A percentile compares a stretch with the other conserved stretches of the same genome.
Evolutionary conservation across 306 rosid genomes (phyloP).

Genomic region (Lathyrus sativus): DNA sequence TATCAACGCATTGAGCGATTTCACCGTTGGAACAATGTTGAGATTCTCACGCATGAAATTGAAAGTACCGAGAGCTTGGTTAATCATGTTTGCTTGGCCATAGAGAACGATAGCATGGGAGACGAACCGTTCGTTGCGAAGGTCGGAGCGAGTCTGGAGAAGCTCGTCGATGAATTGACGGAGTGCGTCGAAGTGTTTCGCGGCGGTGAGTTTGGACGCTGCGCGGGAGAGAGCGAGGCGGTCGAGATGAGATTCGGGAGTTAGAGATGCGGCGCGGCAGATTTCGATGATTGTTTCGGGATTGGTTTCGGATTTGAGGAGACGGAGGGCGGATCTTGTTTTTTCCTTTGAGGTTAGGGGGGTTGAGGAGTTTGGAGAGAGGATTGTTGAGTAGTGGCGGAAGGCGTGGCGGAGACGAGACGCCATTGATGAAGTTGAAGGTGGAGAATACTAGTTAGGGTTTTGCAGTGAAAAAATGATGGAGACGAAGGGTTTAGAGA

Average conservation of each 20-base stretch:
- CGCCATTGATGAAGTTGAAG: conserved; percentile 47
- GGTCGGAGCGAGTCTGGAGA: conserved; percentile 64
- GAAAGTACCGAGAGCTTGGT: conserved; percentile 62
- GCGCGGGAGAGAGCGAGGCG: conserved; percentile 72
- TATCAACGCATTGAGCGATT: conserved; percentile 65
- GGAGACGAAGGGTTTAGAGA: not conserved
- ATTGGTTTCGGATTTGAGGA: conserved; percentile 65
- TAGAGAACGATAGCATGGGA: conserved; percentile 70
- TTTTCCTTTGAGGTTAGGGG: conserved; percentile 57
- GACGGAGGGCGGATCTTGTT: conserved; percentile 56
- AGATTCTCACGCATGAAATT: conserved; percentile 41
- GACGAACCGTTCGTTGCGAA: conserved; percentile 59
- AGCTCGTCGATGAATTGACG: conserved; percentile 58
- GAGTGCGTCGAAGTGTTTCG: conserved; percentile 59
- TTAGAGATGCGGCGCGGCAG: conserved; percentile 76
- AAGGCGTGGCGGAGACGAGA: conserved; percentile 55
- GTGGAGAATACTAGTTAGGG: conserved; percentile 11
- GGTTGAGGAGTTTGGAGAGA: conserved; percentile 51
- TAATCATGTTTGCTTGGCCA: conserved; percentile 76
- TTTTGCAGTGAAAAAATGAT: not conserved
- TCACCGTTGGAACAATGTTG: conserved; percentile 50
- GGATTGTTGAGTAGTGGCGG: conserved; percentile 54
- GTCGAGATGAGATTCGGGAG: conserved; percentile 69
- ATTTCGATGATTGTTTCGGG: conserved; percentile 66
- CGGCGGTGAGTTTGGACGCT: conserved; percentile 56